Conservation (phyloP, 1,139 yeast species). For the Yamadazyma membranifaciens region DNA sequence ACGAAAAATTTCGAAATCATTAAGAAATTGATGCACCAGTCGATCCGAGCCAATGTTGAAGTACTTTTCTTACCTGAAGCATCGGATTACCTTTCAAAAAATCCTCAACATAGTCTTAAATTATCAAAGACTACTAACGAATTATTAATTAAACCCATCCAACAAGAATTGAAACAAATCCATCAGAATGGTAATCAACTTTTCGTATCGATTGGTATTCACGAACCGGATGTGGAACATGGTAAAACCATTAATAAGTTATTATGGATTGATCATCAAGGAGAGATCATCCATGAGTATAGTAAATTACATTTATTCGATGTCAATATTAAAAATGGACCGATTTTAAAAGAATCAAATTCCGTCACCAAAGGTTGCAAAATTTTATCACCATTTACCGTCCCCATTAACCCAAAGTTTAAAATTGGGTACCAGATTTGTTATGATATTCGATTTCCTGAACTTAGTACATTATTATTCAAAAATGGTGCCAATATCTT, state of each 20-base stretch:
- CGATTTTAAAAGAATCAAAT: slow-evolving; percentile 68
- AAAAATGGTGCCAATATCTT: slow-evolving; percentile 73
- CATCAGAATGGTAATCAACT: slow-evolving; percentile 17
- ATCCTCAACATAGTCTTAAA: slow-evolving; percentile 61
- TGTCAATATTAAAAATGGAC: slow-evolving; percentile 75
- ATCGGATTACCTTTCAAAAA: slow-evolving; percentile 76
- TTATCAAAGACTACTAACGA: slow-evolving; percentile 55
- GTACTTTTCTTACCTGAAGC: slow-evolving; percentile 91
- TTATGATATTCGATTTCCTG: slow-evolving; percentile 89
- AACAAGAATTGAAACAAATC: slow-evolving; percentile 36
- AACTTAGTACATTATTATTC: slow-evolving; percentile 64
- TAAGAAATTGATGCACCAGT: slow-evolving; percentile 55
- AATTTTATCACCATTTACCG: slow-evolving; percentile 52
- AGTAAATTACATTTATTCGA: slow-evolving; percentile 90
- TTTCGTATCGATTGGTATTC: slow-evolving; percentile 65
- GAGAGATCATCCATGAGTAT: slow-evolving; percentile 64
- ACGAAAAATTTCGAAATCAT: slow-evolving; percentile 59
- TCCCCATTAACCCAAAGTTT: slow-evolving; percentile 32
- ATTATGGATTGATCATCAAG: slow-evolving; percentile 65
- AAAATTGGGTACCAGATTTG: slow-evolving; percentile 75
- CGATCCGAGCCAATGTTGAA: slow-evolving; percentile 56
- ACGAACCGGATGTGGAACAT: slow-evolving; percentile 60
- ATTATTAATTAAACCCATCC: slow-evolving; percentile 52
- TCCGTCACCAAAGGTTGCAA: slow-evolving; percentile 78
- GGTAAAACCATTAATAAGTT: slow-evolving; percentile 61